Percentiles rank a stretch among this genome's conserved stretches.
These are phyloP conservation scores for Mytilinidion resinicola DNA, from an alignment of 495 filamentous ascomycete species.

Conservation along the genomic window DNA sequence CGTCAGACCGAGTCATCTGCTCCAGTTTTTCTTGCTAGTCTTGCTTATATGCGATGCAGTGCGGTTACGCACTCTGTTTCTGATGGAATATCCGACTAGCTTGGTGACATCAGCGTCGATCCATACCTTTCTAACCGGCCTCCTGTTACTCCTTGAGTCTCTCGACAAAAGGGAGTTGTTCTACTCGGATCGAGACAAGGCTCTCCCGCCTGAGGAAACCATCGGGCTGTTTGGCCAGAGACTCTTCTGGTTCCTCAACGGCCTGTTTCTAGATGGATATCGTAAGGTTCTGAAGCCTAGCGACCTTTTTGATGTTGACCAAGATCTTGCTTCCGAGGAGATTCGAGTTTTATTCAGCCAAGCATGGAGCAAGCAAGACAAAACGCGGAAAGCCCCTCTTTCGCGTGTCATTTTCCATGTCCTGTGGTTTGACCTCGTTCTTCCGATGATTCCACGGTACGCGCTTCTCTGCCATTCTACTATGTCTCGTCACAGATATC, in stretches of 20 bases:
- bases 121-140: conserved; percentile 15
- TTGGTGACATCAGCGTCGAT: conserved; percentile 13
- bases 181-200: conserved; percentile 10
- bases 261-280: conserved; percentile 15
- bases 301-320: conserved; percentile 12
- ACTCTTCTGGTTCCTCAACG: conserved; percentile 18
- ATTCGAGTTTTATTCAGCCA: conserved; percentile 1
- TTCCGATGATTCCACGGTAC: conserved; percentile 17
- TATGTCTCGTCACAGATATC: neutral
- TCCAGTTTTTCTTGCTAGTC: conserved; percentile 24
- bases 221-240: conserved; percentile 14
- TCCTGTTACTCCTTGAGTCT: conserved; percentile 22
- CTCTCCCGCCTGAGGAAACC: conserved; percentile 18
- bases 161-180: conserved; percentile 20
- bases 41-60: conserved; percentile 20
- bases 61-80: conserved; percentile 19
- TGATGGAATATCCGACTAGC: conserved; percentile 10
- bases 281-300: conserved; percentile 14
- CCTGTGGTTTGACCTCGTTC: conserved; percentile 9
- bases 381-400: neutral
- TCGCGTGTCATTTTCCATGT: conserved; percentile 5
- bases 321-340: conserved; percentile 12
- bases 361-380: conserved; percentile 10
- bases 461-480: neutral
- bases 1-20: conserved; percentile 20